Base-by-base conservation (phyloP, 352 stramenopile genomes). In the Globisporangium solare region DNA sequence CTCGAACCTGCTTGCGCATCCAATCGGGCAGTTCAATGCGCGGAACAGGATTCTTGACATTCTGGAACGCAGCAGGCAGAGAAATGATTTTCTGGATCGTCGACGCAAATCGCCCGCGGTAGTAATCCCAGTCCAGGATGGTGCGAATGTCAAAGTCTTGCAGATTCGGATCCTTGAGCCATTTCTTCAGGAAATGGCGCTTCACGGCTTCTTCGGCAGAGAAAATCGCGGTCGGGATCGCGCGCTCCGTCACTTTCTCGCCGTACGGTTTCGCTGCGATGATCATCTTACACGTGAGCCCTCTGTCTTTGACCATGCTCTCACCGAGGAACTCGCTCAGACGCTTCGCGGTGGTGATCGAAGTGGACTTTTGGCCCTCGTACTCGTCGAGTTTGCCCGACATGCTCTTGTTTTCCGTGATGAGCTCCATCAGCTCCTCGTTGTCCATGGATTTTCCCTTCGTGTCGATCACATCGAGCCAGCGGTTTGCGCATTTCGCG, bases 71-170 rank as follows among this genome's bases (percentile, higher is more conserved):
- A 22, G 97, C 97, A 12, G 97, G 97, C 45, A 99, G 98, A 11
- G 95, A 99, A 61, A 99, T 99, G 71, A 99, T 99, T 68, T 99
- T 99, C 54, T 98, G 96, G 37, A 99, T 96, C 0, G 92, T 98
- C 35, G 76, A 80, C 12, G 79, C 80, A 55, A 88, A 93, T 22
- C 83, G 81, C 13, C 63, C 72, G 14, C 83, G 78, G 71, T 99
- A 99, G 66, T 99, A 99, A 58, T 98, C 90, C 97, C 97, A 99
- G 74, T 99, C 97, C 15, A 99, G 69, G 56, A 99, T 88, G 40
- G 94, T 91, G 6, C 96, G 79, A 57, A 98, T 83, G 58, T 97
- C 88, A 51, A 97, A 96, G 56, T 97, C 95, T 43, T 97, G 83
- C 45, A 99, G 66, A 14, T 89, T 84, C 1, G 86, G 86, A 54